phyloP scores from a whole-genome alignment of 257 asterid species.

The Jasminum sambac region DNA sequence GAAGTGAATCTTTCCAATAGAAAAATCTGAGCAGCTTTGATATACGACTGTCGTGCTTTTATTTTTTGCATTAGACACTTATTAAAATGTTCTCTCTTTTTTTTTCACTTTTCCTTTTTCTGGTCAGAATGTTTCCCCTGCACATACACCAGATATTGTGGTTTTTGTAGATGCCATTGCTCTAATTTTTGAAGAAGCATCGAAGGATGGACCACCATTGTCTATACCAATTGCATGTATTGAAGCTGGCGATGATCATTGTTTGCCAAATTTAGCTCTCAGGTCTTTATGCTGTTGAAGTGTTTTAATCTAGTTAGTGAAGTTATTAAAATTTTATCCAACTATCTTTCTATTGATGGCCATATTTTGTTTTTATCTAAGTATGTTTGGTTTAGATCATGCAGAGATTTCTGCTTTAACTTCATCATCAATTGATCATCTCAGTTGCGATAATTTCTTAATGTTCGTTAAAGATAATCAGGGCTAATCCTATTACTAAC shows the following conservation, averaged over 20 bases:
- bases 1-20: slow-evolving; percentile 14
- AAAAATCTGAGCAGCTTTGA: not conserved
- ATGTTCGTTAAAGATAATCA: slow-evolving; percentile 13
- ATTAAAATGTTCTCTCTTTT: slow-evolving; percentile 18
- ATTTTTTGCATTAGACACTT: slow-evolving; percentile 6
- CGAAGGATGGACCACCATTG: slow-evolving; percentile 75
- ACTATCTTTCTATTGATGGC: not conserved
- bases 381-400: not conserved
- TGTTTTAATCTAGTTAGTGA: slow-evolving; percentile 12
- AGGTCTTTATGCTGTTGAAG: slow-evolving; percentile 48
- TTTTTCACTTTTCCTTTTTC: slow-evolving; percentile 2
- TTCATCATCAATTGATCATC: slow-evolving; percentile 15
- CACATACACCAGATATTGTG: slow-evolving; percentile 69
- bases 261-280: slow-evolving; percentile 85
- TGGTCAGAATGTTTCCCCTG: slow-evolving; percentile 85
- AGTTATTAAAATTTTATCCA: slow-evolving; percentile 7
- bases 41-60: slow-evolving; percentile 22
- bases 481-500: not conserved
- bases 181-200: slow-evolving; percentile 84
- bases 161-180: slow-evolving; percentile 82
- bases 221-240: slow-evolving; percentile 77
- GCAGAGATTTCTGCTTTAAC: slow-evolving; percentile 14
- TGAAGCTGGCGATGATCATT: slow-evolving; percentile 81
- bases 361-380: not conserved
- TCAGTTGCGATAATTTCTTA: slow-evolving; percentile 4